These are phyloP conservation scores for Krasilnikovozyma curviuscula DNA, from an alignment of 768 basidiomycete genomes.

Conservation along the genomic window DNA sequence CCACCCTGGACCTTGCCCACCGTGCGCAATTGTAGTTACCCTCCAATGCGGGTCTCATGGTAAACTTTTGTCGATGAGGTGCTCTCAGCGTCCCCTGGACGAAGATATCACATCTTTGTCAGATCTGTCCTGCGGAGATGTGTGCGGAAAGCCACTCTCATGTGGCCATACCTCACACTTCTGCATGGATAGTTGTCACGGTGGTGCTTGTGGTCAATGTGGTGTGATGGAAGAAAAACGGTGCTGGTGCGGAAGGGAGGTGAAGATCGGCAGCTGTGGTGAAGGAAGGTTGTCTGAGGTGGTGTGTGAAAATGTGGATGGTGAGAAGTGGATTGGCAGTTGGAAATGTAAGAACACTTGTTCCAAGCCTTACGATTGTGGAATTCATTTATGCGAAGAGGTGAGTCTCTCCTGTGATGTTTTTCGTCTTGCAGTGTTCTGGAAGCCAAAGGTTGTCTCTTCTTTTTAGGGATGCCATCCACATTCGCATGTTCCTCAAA, in stretches of 20 bases:
- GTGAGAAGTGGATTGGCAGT: conserved; percentile 42
- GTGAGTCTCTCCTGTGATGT: conserved; percentile 14
- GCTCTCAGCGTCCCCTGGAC: conserved; percentile 30
- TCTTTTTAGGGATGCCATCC: conserved; percentile 44
- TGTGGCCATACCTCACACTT: conserved; percentile 32
- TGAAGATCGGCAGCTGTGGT: conserved; percentile 45
- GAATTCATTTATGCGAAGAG: conserved; percentile 49
- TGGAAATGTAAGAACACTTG: conserved; percentile 46
- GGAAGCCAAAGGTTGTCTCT: no score
- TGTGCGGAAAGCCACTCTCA: conserved; percentile 21
- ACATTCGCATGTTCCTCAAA: conserved; percentile 29
- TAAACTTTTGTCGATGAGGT: conserved; percentile 39
- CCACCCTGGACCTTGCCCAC: conserved; percentile 92
- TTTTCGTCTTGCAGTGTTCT: conserved; percentile 10
- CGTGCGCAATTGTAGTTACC: conserved; percentile 61
- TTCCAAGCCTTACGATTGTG: conserved; percentile 54
- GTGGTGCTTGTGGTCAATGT: conserved; percentile 54
- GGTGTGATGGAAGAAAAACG: conserved; percentile 33
- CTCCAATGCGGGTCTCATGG: conserved; percentile 61
- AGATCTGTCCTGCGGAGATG: conserved; percentile 45
- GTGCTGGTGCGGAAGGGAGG: conserved; percentile 68
- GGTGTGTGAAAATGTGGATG: conserved; percentile 27
- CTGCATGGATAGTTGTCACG: conserved; percentile 54
- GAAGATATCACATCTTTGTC: conserved; percentile 32
- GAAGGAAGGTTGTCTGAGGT: conserved; percentile 17